These are phyloP conservation scores for Metschnikowia corniflorae DNA, from an alignment of 805 yeast genomes.

Conservation along the genomic window DNA sequence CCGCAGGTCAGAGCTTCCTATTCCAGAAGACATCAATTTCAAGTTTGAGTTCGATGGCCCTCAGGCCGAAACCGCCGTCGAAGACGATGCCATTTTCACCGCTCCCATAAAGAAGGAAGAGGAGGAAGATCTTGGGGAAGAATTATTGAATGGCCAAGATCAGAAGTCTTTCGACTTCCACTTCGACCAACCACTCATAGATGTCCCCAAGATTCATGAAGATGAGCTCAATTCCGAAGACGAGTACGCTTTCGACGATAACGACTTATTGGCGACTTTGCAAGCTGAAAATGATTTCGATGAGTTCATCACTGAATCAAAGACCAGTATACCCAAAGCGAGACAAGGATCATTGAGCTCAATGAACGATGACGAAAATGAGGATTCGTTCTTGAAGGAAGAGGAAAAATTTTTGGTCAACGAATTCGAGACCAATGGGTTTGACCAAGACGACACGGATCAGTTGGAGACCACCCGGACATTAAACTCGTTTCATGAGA, in stretches of 20 bases:
- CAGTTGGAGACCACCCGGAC: constrained; percentile 15
- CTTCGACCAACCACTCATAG: constrained; percentile 34
- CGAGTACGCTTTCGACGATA: constrained; percentile 58
- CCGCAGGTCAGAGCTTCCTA: constrained; percentile 34
- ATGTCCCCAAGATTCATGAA: constrained; percentile 51
- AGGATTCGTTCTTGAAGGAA: constrained; percentile 39
- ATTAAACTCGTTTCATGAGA: constrained; percentile 16
- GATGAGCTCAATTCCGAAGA: constrained; percentile 54
- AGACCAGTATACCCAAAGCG: constrained; percentile 3
- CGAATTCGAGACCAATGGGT: constrained; percentile 45
- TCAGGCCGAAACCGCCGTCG: constrained; percentile 8
- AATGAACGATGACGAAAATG: constrained; percentile 32
- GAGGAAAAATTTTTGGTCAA: constrained; percentile 44
- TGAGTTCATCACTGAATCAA: constrained; percentile 25
- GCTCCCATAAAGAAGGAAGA: constrained; percentile 14
- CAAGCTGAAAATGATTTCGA: constrained; percentile 46
- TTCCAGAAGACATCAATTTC: constrained; percentile 43
- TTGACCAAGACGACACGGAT: constrained; percentile 39
- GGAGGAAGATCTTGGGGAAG: constrained; percentile 65
- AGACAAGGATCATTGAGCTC: constrained; percentile 31
- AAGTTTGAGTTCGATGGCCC: constrained; percentile 40
- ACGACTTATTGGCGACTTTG: constrained; percentile 43
- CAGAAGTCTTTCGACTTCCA: constrained; percentile 24
- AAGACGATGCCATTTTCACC: constrained; percentile 9
- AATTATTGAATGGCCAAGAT: constrained; percentile 17